Evolutionary conservation across 176 grass and related monocot genomes (phyloP).

Genomic region (Aegilops umbellulata): DNA sequence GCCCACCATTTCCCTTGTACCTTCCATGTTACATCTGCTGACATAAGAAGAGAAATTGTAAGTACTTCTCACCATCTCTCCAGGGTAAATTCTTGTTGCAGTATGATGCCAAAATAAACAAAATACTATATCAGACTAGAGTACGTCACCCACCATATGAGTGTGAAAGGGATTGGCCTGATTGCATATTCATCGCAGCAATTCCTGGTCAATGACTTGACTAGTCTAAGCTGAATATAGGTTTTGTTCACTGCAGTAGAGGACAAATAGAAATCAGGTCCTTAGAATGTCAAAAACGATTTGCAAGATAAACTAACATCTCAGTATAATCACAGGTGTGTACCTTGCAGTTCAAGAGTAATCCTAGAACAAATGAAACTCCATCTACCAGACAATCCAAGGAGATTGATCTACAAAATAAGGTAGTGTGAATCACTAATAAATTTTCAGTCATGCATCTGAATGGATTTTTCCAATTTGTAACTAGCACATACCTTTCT

Average conservation of each 20-base stretch:
- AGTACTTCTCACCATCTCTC: neutral
- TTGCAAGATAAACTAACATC: neutral
- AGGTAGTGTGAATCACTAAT: neutral
- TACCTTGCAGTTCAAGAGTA: neutral
- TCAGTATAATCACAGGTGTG: neutral
- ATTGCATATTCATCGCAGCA: neutral
- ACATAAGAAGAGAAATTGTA: neutral
- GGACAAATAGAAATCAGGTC: neutral
- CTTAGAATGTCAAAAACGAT: neutral
- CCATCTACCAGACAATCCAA: neutral
- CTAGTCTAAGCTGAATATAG: neutral
- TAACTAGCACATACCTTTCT: neutral
- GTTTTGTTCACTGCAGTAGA: neutral
- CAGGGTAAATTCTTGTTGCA: neutral
- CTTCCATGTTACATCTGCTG: neutral
- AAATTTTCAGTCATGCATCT: neutral
- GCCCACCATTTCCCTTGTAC: neutral
- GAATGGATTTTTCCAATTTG: neutral
- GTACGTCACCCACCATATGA: neutral
- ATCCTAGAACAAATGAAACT: neutral
- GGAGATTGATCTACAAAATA: slow-evolving; percentile 4
- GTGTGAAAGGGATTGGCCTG: neutral
- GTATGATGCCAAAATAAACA: neutral
- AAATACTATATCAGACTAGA: neutral
- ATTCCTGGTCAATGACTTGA: neutral